Evolutionary conservation across 495 filamentous ascomycete genomes (phyloP).

Genomic region (Penicillium bovifimosum): DNA sequence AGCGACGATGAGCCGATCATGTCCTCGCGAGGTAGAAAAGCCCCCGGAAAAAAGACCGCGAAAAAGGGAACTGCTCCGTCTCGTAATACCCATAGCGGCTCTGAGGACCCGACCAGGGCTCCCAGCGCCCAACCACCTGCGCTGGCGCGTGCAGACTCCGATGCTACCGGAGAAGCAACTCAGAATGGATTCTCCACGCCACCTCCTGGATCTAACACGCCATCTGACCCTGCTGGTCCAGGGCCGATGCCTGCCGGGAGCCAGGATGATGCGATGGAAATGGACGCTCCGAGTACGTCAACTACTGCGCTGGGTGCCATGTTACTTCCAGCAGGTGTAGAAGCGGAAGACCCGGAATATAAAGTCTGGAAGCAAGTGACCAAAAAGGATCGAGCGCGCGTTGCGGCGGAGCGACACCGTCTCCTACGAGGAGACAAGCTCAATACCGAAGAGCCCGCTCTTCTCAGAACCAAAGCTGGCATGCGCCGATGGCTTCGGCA

Average conservation of each 20-base stretch:
- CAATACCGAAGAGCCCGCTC: constrained; percentile 79
- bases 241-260: constrained; percentile 51
- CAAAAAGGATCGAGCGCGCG: constrained; percentile 87
- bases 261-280: constrained; percentile 76
- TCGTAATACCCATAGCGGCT: constrained; percentile 60
- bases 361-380: constrained; percentile 99
- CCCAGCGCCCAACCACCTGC: constrained; percentile 48
- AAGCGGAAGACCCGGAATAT: constrained; percentile 81
- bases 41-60: constrained; percentile 66
- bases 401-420: constrained; percentile 71
- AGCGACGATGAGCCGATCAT: constrained; percentile 98
- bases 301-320: constrained; percentile 54
- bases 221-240: constrained; percentile 64
- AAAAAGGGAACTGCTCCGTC: constrained; percentile 70
- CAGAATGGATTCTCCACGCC: constrained; percentile 81
- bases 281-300: constrained; percentile 59
- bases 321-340: constrained; percentile 38
- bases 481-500: constrained; percentile 78
- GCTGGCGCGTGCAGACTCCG: constrained; percentile 55
- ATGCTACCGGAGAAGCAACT: constrained; percentile 60
- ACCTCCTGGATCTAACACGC: constrained; percentile 69
- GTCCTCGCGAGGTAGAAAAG: constrained; percentile 89
- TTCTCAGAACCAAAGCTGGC: constrained; percentile 69
- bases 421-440: constrained; percentile 80
- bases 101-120: constrained; percentile 66